Conservation (phyloP, 1,284 basidiomycete genomes). For the Pholiota adiposa region DNA sequence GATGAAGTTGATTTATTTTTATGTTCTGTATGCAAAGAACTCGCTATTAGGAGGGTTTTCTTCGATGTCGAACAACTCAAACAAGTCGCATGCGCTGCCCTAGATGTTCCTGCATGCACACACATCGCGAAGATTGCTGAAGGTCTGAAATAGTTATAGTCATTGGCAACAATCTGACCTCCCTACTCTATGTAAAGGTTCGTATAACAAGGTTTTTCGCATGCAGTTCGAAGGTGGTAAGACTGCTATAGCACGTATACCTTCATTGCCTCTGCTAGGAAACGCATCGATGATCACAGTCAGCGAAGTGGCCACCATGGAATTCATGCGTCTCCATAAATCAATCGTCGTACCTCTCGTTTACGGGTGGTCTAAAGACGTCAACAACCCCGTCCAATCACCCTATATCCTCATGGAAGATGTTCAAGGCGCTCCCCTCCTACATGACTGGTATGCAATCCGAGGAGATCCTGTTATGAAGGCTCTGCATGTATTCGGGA, state of each 20-base stretch:
- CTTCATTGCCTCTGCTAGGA: neutral
- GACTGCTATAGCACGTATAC: neutral
- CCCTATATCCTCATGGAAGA: neutral
- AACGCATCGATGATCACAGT: neutral
- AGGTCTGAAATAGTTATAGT: neutral
- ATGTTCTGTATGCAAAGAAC: neutral
- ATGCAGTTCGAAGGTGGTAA: neutral
- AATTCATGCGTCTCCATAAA: neutral
- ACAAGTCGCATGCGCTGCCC: neutral
- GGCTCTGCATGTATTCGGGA: neutral
- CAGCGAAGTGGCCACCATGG: conserved; percentile 2
- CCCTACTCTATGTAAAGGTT: neutral
- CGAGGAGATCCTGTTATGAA: neutral
- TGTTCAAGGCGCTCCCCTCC: neutral
- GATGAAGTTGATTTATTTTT: neutral
- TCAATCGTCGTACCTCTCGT: neutral
- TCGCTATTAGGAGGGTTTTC: neutral
- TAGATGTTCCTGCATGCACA: neutral
- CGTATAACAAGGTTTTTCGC: neutral
- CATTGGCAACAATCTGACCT: neutral
- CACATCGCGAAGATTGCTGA: neutral
- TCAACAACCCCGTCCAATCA: neutral
- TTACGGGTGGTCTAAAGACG: neutral
- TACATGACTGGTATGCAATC: neutral
- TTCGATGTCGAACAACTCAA: neutral